phyloP scores from a whole-genome alignment of 768 basidiomycete species.

The Termitomyces sp. region DNA sequence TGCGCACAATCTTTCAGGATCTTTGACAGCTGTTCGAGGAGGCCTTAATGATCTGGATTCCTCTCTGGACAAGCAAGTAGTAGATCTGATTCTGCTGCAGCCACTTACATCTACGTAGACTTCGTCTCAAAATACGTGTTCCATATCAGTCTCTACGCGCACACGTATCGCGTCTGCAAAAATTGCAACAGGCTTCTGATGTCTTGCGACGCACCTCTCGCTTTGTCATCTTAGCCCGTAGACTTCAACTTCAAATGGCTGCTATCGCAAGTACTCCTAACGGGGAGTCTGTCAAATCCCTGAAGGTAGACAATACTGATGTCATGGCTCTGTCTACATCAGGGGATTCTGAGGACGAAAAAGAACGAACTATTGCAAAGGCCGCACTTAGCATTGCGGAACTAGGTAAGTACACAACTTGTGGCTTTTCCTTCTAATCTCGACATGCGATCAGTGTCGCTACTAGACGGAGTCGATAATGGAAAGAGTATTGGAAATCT shows the following conservation, averaged over 20 bases:
- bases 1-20: constrained; percentile 66
- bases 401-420: constrained; percentile 55
- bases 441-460: constrained; percentile 34
- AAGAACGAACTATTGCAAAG: constrained; percentile 86
- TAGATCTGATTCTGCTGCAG: constrained; percentile 15
- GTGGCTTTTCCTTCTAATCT: neutral
- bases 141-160: constrained; percentile 77
- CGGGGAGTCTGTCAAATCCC: constrained; percentile 14
- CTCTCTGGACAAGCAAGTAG: constrained; percentile 71
- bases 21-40: constrained; percentile 60
- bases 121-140: constrained; percentile 80
- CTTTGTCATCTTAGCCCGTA: constrained; percentile 77
- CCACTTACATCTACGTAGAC: constrained; percentile 39
- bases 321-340: constrained; percentile 14
- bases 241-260: constrained; percentile 83
- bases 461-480: constrained; percentile 42
- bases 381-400: constrained; percentile 95
- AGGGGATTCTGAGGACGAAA: constrained; percentile 64
- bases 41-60: constrained; percentile 73
- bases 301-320: constrained; percentile 11
- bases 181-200: constrained; percentile 81
- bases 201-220: constrained; percentile 80
- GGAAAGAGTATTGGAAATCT: constrained; percentile 2
- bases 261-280: constrained; percentile 47
- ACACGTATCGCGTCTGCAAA: constrained; percentile 70